Evolutionary conservation across 2,329 filamentous ascomycete species (phyloP).

Genomic region (Lachnellula suecica): DNA sequence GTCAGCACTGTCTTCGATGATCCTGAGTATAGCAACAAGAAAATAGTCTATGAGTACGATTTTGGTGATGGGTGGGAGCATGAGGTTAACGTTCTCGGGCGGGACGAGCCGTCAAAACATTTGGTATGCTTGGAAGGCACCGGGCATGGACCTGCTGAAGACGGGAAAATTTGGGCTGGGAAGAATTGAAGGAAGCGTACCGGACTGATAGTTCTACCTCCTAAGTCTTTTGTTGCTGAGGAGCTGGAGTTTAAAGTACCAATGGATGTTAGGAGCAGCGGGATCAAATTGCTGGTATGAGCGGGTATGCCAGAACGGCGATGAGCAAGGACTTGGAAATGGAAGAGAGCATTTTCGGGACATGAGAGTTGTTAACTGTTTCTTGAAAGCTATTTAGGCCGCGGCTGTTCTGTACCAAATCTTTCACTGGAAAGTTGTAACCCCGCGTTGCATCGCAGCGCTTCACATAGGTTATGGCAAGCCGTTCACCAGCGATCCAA

Average conservation of each 20-base stretch:
- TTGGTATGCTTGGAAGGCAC: constrained; percentile 27
- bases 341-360: constrained; percentile 23
- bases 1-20: not conserved
- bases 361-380: not conserved
- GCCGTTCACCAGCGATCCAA: no score
- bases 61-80: constrained; percentile 29
- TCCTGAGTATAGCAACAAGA: not conserved
- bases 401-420: no score
- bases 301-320: constrained; percentile 21
- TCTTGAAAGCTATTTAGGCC: no score
- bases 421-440: no score
- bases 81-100: constrained; percentile 20
- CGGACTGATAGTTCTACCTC: constrained; percentile 17
- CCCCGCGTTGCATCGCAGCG: no score
- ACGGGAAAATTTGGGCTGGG: constrained; percentile 32
- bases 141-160: constrained; percentile 33
- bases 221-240: no score
- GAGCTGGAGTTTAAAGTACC: no score
- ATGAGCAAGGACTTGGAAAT: constrained; percentile 24
- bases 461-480: no score
- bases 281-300: constrained; percentile 31
- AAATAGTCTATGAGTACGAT: constrained; percentile 28
- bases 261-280: no score
- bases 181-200: constrained; percentile 32
- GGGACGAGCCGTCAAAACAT: constrained; percentile 8